phyloP scores from a whole-genome alignment of 2,329 filamentous ascomycete species.

The Cordyceps tenuipes region DNA sequence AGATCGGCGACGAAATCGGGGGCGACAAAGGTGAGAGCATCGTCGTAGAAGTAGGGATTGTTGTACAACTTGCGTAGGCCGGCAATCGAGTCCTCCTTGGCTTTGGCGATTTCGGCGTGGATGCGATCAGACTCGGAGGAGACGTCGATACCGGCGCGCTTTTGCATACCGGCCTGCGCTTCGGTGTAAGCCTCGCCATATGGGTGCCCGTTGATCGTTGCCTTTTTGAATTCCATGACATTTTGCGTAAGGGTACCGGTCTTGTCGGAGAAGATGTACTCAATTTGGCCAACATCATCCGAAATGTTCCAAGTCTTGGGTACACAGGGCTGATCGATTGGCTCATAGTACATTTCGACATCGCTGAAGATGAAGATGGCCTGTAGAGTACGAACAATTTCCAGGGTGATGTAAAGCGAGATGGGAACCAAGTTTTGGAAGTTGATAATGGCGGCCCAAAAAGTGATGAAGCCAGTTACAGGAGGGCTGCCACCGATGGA shows the following conservation, averaged over 20 bases:
- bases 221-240: slow-evolving; percentile 99
- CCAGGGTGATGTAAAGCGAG: slow-evolving; percentile 92
- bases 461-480: slow-evolving; percentile 88
- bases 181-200: slow-evolving; percentile 98
- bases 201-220: slow-evolving; percentile 87
- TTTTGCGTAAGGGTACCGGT: slow-evolving; percentile 95
- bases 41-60: slow-evolving; percentile 86
- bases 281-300: slow-evolving; percentile 93
- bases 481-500: slow-evolving; percentile 67
- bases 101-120: slow-evolving; percentile 68
- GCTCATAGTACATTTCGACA: slow-evolving; percentile 92
- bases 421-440: slow-evolving; percentile 99
- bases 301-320: slow-evolving; percentile 99
- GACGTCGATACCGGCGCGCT: slow-evolving; percentile 77
- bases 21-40: slow-evolving; percentile 85
- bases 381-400: slow-evolving; percentile 88
- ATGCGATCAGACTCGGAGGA: slow-evolving; percentile 70
- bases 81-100: slow-evolving; percentile 63
- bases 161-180: slow-evolving; percentile 92
- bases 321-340: slow-evolving; percentile 86
- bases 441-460: slow-evolving; percentile 88
- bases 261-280: slow-evolving; percentile 99
- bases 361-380: slow-evolving; percentile 98
- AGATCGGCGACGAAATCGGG: slow-evolving; percentile 83
- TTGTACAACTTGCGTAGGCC: slow-evolving; percentile 69